These are phyloP conservation scores for Aureobasidium sp. DNA, from an alignment of 2,329 filamentous ascomycete species.

Conservation along the genomic window DNA sequence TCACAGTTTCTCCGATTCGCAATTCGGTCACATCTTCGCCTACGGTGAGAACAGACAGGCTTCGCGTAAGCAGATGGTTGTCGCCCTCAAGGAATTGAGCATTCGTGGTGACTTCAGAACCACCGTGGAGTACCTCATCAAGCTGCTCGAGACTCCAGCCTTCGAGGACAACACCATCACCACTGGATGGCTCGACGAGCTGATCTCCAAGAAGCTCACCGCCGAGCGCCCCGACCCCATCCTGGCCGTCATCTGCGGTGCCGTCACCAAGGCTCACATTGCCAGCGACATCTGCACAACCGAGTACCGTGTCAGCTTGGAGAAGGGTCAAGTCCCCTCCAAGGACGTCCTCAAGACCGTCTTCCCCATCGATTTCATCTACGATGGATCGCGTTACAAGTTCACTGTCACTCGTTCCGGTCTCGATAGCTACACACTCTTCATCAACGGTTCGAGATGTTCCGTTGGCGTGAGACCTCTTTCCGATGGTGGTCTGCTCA, in stretches of 20 bases:
- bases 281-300: constrained; percentile 83
- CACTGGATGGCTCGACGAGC: constrained; percentile 95
- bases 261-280: constrained; percentile 87
- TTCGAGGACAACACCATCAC: constrained; percentile 99
- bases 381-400: constrained; percentile 93
- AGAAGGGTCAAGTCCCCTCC: constrained; percentile 94
- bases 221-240: constrained; percentile 91
- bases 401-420: constrained; percentile 94
- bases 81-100: constrained; percentile 95
- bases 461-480: constrained; percentile 86
- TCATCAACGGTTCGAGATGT: constrained; percentile 98
- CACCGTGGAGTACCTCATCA: constrained; percentile 97
- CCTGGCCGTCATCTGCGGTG: constrained; percentile 90
- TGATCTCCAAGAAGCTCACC: constrained; percentile 95
- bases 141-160: constrained; percentile 93
- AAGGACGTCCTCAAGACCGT: constrained; percentile 97
- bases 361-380: constrained; percentile 97
- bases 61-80: constrained; percentile 97
- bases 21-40: constrained; percentile 98
- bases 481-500: constrained; percentile 84
- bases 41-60: constrained; percentile 96
- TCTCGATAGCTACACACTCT: constrained; percentile 88
- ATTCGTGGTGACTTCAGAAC: constrained; percentile 99
- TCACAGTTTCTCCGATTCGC: constrained; percentile 97
- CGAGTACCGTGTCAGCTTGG: constrained; percentile 79